Evolutionary conservation across 805 yeast species (phyloP).

Genomic region (Zygosaccharomyces bisporus): DNA sequence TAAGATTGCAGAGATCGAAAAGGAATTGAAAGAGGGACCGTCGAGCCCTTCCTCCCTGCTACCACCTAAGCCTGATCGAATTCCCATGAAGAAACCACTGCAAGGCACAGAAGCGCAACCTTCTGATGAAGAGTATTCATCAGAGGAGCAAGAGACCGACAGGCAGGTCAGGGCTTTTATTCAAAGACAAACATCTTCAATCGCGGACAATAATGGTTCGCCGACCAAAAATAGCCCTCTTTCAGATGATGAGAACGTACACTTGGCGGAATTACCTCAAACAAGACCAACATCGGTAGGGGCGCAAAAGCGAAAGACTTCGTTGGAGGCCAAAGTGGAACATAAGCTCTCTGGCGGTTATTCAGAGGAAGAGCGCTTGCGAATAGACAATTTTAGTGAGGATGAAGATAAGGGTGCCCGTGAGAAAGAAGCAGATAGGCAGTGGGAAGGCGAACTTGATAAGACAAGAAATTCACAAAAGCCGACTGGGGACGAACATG

Average conservation of each 20-base stretch:
- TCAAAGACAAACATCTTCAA: conserved; percentile 29
- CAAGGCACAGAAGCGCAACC: conserved; percentile 14
- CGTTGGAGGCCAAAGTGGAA: conserved; percentile 24
- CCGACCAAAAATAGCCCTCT: conserved; percentile 27
- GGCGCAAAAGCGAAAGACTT: conserved; percentile 24
- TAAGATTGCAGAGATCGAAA: conserved; percentile 40
- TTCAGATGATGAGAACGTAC: conserved; percentile 24
- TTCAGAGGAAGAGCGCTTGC: conserved; percentile 16
- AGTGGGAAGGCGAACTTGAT: conserved; percentile 8
- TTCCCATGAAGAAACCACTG: conserved; percentile 37
- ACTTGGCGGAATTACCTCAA: conserved; percentile 31
- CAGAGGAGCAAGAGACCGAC: conserved; percentile 18
- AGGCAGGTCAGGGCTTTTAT: conserved; percentile 10
- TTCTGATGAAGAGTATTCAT: conserved; percentile 15
- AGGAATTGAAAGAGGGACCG: conserved; percentile 38
- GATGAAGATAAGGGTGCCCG: conserved; percentile 21
- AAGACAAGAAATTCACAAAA: not conserved
- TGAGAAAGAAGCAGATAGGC: conserved; percentile 11
- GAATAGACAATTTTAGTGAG: conserved; percentile 26
- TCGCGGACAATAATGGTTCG: conserved; percentile 34
- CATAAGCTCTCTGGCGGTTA: conserved; percentile 9
- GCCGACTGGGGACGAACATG: not conserved
- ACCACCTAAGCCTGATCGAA: conserved; percentile 34
- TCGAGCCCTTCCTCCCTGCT: conserved; percentile 36
- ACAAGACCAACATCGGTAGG: conserved; percentile 9